Evolutionary conservation across 768 basidiomycete species (phyloP).

Genomic region (Agrocybe praecox): DNA sequence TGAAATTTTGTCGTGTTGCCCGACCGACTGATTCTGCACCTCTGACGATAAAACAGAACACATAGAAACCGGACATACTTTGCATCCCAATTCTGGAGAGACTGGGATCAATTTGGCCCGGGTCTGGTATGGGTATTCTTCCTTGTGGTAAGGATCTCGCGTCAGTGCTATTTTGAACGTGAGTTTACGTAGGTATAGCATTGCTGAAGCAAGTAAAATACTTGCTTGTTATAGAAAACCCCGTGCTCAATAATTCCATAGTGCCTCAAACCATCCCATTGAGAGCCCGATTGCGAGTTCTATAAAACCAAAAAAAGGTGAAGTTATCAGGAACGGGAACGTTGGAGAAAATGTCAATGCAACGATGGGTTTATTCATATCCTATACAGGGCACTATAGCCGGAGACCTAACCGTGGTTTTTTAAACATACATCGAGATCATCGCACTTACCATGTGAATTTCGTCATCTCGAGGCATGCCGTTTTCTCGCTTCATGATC

Average conservation of each 20-base stretch:
- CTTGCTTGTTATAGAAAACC: slow-evolving; percentile 66
- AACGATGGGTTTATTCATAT: no score
- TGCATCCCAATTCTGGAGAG: slow-evolving; percentile 64
- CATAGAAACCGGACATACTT: slow-evolving; percentile 46
- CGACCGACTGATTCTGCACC: not conserved
- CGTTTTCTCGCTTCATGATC: slow-evolving; percentile 21
- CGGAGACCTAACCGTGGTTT: no score
- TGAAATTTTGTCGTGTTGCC: no score
- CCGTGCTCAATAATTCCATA: slow-evolving; percentile 53
- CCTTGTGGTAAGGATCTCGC: slow-evolving; percentile 45
- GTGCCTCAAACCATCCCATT: slow-evolving; percentile 72
- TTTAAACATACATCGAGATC: not conserved
- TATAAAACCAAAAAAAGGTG: slow-evolving; percentile 21
- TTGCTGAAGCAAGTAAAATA: not conserved
- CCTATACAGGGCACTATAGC: no score
- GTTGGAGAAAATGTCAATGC: not conserved
- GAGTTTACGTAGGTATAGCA: not conserved
- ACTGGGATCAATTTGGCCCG: slow-evolving; percentile 46
- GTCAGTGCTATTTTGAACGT: slow-evolving; percentile 20
- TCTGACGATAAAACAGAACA: not conserved
- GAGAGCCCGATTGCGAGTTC: slow-evolving; percentile 74
- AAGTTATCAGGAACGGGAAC: not conserved
- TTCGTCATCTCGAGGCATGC: slow-evolving; percentile 48
- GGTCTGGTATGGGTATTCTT: slow-evolving; percentile 47
- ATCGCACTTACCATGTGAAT: slow-evolving; percentile 51